Percentiles rank a stretch among this genome's conserved stretches.
phyloP scores from a whole-genome alignment of 768 basidiomycete genomes.

The Strobilomyces confusus region DNA sequence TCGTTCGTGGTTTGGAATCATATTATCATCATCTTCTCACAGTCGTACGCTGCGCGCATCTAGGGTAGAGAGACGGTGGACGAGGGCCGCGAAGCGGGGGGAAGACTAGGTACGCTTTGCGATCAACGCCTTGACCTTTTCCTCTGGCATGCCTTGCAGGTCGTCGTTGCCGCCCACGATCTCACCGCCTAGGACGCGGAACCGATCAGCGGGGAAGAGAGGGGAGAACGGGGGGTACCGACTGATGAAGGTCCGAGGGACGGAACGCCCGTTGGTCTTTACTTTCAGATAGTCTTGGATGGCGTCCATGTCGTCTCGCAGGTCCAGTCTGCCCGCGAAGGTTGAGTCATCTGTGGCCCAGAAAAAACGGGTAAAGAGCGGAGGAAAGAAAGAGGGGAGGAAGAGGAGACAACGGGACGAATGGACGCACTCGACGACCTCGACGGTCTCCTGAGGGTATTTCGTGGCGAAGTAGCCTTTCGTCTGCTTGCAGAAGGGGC shows the following conservation, averaged over 20 bases:
- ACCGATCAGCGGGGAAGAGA: not conserved
- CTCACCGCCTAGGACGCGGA: conserved; percentile 12
- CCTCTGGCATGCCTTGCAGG: conserved; percentile 7
- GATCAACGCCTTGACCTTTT: conserved; percentile 8
- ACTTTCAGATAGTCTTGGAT: conserved; percentile 64
- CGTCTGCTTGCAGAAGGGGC: conserved; percentile 48
- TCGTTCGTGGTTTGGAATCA: not conserved
- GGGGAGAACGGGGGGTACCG: conserved; percentile 10
- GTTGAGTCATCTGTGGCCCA: not conserved
- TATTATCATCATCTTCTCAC: too few relatives aligned
- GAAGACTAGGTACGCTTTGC: not conserved
- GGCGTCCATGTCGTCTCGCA: conserved; percentile 48
- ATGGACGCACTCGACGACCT: conserved; percentile 45
- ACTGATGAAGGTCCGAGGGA: conserved; percentile 80
- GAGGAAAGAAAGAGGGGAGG: not conserved
- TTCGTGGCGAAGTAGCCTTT: conserved; percentile 43
- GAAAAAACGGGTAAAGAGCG: not conserved
- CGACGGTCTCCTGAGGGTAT: conserved; percentile 36
- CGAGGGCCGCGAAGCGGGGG: not conserved
- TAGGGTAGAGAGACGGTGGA: not conserved
- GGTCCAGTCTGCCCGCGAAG: conserved; percentile 44
- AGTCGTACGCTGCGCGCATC: not conserved
- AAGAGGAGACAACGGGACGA: not conserved
- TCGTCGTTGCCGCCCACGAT: conserved; percentile 20
- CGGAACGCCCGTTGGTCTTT: conserved; percentile 67